Base-by-base conservation (phyloP, 1,139 yeast genomes). In the Pneumocystis sp. region DNA sequence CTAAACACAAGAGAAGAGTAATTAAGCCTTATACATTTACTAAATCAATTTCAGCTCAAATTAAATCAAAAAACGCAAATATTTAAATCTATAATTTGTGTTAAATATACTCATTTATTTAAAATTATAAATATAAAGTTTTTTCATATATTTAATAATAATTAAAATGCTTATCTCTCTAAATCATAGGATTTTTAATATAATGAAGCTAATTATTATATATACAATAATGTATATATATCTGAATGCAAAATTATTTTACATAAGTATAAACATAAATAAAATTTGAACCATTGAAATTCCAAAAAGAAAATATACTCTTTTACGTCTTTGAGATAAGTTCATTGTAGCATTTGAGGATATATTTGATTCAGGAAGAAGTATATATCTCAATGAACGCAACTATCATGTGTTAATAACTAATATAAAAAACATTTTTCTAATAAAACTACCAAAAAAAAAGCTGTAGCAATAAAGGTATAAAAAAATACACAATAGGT, bases 281-380 rank as follows among this genome's bases (percentile, higher is more conserved):
- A 79, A 70, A 65, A 87, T 82, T 77, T 93, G 98, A 39, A 89
- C 81, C 72, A 90, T 90, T 12, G 96, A 85, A 76, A 93, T 93
- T 61, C 87, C 80, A 73, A 93, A 90, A 71, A 93, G 79, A 74
- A 89, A 91, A 73, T 89, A 93, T 69, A 89, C 86, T 69, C 97
- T 84, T 65, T 89, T 83, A 74, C 89, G 86, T 70, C 95, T 82
- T 71, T 88, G 89, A 63, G 83, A 83, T 64, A 84, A 82, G 65
- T 85, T 83, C 67, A 82, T 82, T 45, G 84, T 77, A 39, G 67
- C 81, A 80, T 64, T 78, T 1, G 69, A 62, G 39, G 62, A 65
- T 35, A 62, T 65, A 7, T 62, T 61, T 76, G 70, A 78, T 75
- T 66, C 87, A 74, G 74, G 84, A 78, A 69, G 87, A 84, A 76